A percentile compares a stretch with the other conserved stretches of the same genome.
phyloP scores from a whole-genome alignment of 1,284 basidiomycete genomes.

The Puccinia sorghi region DNA sequence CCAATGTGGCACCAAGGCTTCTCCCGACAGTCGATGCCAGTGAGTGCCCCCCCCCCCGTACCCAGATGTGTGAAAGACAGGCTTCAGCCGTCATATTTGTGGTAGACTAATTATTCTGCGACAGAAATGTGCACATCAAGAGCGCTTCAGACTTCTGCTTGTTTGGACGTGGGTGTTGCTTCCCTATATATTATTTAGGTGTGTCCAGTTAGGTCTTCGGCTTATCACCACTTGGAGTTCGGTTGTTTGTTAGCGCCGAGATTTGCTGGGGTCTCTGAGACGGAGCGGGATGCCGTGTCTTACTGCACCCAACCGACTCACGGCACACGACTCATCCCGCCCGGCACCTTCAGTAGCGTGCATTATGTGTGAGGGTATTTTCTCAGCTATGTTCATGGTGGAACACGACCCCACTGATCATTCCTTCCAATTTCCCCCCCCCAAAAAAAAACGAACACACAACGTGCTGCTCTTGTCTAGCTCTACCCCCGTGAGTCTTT shows the following conservation, averaged over 20 bases:
- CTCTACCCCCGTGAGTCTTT: constrained; percentile 8
- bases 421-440: not conserved
- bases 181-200: too few species aligned
- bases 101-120: not conserved
- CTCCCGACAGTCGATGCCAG: constrained; percentile 42
- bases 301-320: constrained; percentile 43
- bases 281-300: constrained; percentile 33
- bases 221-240: not conserved
- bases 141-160: constrained; percentile 44
- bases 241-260: constrained; percentile 19
- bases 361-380: constrained; percentile 49
- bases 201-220: too few species aligned
- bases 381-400: too few species aligned
- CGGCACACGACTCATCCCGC: constrained; percentile 34
- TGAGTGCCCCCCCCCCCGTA: constrained; percentile 16
- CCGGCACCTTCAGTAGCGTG: constrained; percentile 25
- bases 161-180: constrained; percentile 27
- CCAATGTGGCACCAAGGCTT: constrained; percentile 27
- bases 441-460: too few species aligned
- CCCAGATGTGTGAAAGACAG: too few species aligned
- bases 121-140: constrained; percentile 32
- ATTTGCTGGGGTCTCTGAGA: constrained; percentile 42
- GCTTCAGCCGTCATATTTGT: too few species aligned
- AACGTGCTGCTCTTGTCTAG: not conserved
- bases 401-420: not conserved